phyloP scores from a whole-genome alignment of 371 early-diverging fungal genomes.

The Phascolomyces articulosus region DNA sequence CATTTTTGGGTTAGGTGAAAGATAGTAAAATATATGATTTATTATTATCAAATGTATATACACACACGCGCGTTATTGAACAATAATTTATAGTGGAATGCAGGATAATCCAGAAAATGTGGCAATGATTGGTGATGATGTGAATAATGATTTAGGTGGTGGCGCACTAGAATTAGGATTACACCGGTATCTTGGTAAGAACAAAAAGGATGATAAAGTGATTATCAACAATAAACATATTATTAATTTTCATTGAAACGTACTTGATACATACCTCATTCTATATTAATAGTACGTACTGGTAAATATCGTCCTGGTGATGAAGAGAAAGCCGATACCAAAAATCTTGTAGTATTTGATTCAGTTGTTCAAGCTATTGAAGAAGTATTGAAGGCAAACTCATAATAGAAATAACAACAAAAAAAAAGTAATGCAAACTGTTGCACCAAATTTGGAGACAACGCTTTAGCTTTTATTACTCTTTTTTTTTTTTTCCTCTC shows the following conservation, averaged over 20 bases:
- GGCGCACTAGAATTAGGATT: constrained; percentile 76
- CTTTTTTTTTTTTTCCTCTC: background rate
- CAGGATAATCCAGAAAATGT: constrained; percentile 48
- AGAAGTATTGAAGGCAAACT: constrained; percentile 26
- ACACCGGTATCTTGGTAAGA: constrained; percentile 64
- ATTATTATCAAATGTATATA: background rate
- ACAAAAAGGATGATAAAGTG: too few relatives aligned
- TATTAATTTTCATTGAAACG: too few relatives aligned
- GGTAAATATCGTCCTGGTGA: constrained; percentile 84
- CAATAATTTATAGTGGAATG: constrained; percentile 20
- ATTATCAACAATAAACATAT: too few relatives aligned
- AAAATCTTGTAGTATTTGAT: constrained; percentile 26
- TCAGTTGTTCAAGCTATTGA: constrained; percentile 52
- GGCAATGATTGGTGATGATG: constrained; percentile 88
- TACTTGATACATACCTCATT: constrained; percentile 8
- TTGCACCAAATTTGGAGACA: background rate
- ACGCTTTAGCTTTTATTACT: background rate
- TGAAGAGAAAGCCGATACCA: constrained; percentile 40
- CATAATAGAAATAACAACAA: too few relatives aligned
- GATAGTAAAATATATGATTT: background rate
- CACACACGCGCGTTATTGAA: too few relatives aligned
- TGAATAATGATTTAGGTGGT: constrained; percentile 76
- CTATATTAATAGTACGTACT: constrained; percentile 48
- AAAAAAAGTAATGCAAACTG: background rate
- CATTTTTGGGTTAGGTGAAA: background rate